Base-by-base conservation (phyloP, 106 monocot genomes). In the Dendrobium chrysotoxum region DNA sequence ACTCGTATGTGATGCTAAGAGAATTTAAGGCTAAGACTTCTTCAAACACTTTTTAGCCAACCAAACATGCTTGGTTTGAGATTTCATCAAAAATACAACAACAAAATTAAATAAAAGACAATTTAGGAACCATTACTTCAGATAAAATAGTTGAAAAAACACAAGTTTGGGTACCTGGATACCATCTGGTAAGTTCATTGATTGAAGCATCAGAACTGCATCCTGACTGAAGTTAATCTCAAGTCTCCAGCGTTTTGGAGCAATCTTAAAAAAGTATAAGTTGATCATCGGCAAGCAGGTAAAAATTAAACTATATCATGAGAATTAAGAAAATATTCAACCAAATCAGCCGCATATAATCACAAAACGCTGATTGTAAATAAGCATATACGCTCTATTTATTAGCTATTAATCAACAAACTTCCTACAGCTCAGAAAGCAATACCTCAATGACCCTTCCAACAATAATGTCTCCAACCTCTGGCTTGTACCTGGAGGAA, bases 171-270 rank as follows among this genome's bases (percentile, higher is more conserved):
- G n/a, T 28, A 95, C 99, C 99, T 99, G 99, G 57, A 95, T 95
- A 53, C 99, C 99, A 88, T 99, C 99, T 75, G 99, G 99, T 10
- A 93, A 82, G 78, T 91, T 99, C 99, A 99, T 99, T 45, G 99
- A 95, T 39, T 95, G 95, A 84, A 99, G 95, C 95, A 99, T 92
- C 79, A 99, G 86, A n/a, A 99, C 91, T 72, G 99, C 99, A 90
- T 95, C 87, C 79, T 99, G 99, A 76, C 87, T 87, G 72, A 90
- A 99, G 87, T 95, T 99, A 78, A 95, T 99, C 85, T 99, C 99
- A 80, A 99, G 78, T 70, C 82, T 92, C 99, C 99, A 99, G 39
- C 89, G 87, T 80, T 99, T 99, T 67, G 89, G 88, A 85, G 91
- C 95, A 87, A 99, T 85, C 99, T 97, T 47, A 28, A 75, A 66